Conservation (phyloP, 164 flowering plant species). For the Euptelea pleiosperma region DNA sequence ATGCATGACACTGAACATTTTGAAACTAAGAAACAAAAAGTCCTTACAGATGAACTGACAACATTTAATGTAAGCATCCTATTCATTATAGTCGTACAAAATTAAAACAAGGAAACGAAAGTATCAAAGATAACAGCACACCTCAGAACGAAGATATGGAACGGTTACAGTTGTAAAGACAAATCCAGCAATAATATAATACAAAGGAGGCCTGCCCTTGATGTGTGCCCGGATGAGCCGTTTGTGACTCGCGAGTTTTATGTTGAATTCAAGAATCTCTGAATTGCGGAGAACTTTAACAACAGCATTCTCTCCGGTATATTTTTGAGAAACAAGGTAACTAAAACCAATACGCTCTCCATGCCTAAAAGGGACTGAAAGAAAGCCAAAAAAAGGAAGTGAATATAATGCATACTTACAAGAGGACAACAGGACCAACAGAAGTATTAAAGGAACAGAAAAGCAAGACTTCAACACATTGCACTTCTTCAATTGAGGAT, state of each 20-base stretch:
- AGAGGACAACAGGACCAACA: neutral
- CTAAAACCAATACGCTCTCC: slow-evolving; percentile 98
- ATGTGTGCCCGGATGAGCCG: slow-evolving; percentile 74
- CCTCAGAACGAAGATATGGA: slow-evolving; percentile 93
- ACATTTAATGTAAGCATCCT: too few relatives aligned
- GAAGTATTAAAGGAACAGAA: neutral
- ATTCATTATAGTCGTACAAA: too few relatives aligned
- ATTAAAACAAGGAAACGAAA: slow-evolving; percentile 5
- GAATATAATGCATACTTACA: neutral
- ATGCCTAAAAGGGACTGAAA: slow-evolving; percentile 90
- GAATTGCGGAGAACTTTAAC: slow-evolving; percentile 73
- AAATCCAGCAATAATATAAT: slow-evolving; percentile 85
- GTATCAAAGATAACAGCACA: slow-evolving; percentile 18
- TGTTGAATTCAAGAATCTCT: slow-evolving; percentile 43
- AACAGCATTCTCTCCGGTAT: slow-evolving; percentile 72
- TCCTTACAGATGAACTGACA: too few relatives aligned
- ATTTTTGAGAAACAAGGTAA: slow-evolving; percentile 92
- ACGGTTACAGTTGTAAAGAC: slow-evolving; percentile 77
- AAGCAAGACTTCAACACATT: slow-evolving; percentile 4
- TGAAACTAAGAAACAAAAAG: too few relatives aligned
- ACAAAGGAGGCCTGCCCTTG: slow-evolving; percentile 81
- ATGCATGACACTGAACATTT: too few relatives aligned
- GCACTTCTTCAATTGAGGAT: neutral
- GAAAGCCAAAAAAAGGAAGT: slow-evolving; percentile 13
- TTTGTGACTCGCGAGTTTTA: slow-evolving; percentile 57